Conservation (phyloP, 306 rosid genomes). For the Trichosanthes truncata region DNA sequence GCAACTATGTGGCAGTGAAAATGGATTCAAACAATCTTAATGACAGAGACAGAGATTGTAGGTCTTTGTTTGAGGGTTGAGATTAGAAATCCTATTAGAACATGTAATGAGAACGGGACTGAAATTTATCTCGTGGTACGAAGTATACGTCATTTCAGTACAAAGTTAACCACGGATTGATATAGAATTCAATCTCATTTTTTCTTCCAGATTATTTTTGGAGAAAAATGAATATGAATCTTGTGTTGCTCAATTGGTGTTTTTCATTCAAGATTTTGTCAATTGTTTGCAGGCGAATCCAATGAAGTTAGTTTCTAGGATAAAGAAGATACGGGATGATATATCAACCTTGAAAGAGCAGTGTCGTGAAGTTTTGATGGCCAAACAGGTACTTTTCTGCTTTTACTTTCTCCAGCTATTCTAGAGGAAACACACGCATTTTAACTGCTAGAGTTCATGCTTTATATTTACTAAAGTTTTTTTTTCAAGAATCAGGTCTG, state of each 20-base stretch:
- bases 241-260: background rate
- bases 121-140: background rate
- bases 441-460: background rate
- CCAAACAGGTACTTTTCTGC: constrained; percentile 54
- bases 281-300: constrained; percentile 52
- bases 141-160: background rate
- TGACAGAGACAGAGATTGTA: background rate
- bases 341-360: constrained; percentile 53
- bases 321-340: constrained; percentile 70
- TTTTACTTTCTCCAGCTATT: background rate
- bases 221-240: background rate
- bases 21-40: background rate
- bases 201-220: background rate
- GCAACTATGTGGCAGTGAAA: background rate
- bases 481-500: background rate
- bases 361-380: constrained; percentile 68
- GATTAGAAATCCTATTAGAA: background rate
- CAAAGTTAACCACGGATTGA: background rate
- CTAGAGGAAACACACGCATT: background rate
- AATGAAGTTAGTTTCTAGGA: constrained; percentile 67
- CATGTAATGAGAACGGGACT: background rate
- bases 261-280: background rate
- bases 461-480: background rate
- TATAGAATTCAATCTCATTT: background rate
- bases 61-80: background rate